Conservation (phyloP, 345 rosid genomes). For the Eucalyptus paniculata region DNA sequence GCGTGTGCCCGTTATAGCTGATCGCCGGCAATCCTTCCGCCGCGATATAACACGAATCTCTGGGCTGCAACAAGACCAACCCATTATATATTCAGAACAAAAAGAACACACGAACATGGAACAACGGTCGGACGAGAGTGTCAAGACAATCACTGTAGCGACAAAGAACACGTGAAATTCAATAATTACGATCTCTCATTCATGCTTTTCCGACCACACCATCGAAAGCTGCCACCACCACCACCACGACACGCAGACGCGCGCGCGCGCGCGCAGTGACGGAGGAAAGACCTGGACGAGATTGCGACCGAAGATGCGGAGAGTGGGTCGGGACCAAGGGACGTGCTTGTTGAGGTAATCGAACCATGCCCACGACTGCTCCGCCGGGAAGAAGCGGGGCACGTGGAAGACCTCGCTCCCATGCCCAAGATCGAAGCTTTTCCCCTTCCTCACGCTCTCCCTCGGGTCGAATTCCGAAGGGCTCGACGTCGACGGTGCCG, state of each 20-base stretch:
- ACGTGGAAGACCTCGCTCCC: conserved; percentile 55
- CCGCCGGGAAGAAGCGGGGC: conserved; percentile 36
- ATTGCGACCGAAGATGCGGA: conserved; percentile 59
- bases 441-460: neutral
- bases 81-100: neutral
- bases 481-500: neutral
- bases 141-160: neutral
- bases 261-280: too few relatives aligned
- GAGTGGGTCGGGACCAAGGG: conserved; percentile 81
- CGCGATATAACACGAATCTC: conserved; percentile 83
- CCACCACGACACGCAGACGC: neutral
- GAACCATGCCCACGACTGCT: conserved; percentile 54
- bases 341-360: conserved; percentile 58
- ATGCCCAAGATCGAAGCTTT: conserved; percentile 42
- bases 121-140: neutral
- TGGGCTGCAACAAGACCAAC: conserved; percentile 30
- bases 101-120: neutral
- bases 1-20: conserved; percentile 62
- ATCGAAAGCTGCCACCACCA: neutral
- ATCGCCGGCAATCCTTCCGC: conserved; percentile 43
- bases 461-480: neutral
- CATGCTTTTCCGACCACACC: neutral
- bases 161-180: neutral
- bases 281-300: conserved; percentile 41
- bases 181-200: neutral